phyloP scores from a whole-genome alignment of 345 rosid species.

The Excoecaria cochinchinensis region DNA sequence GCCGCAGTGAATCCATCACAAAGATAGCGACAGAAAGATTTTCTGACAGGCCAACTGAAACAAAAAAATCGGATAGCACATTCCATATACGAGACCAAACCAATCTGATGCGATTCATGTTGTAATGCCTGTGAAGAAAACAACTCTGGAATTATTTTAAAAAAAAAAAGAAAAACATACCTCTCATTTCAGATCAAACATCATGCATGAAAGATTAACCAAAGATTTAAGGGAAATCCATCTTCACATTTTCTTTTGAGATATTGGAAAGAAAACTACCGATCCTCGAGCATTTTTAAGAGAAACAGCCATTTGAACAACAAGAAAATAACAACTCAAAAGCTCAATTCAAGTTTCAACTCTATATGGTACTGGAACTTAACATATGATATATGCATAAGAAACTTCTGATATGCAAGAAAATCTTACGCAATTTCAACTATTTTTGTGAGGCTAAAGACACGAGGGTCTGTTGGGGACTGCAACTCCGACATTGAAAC shows the following conservation, averaged over 20 bases:
- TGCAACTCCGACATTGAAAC: slow-evolving; percentile 92
- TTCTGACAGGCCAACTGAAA: slow-evolving; percentile 91
- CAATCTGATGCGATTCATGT: slow-evolving; percentile 94
- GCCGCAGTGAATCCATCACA: slow-evolving; percentile 96
- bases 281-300: not conserved
- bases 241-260: not conserved
- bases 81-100: slow-evolving; percentile 98
- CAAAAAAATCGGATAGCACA: slow-evolving; percentile 92
- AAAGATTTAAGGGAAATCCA: not conserved
- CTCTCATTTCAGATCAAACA: not conserved
- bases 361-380: not conserved
- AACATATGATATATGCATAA: not conserved
- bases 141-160: not conserved
- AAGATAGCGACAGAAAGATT: slow-evolving; percentile 95
- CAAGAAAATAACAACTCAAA: not conserved
- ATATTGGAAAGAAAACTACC: not conserved
- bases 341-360: not conserved
- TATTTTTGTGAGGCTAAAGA: slow-evolving; percentile 91
- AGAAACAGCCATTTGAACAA: not conserved
- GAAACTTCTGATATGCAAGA: not conserved
- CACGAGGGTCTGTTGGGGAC: slow-evolving; percentile 98
- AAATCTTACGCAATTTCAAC: slow-evolving; percentile 91
- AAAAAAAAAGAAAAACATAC: not conserved
- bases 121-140: slow-evolving; percentile 77
- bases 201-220: not conserved